phyloP scores from a whole-genome alignment of 208 protist genomes.

The Perkinsela sp. region DNA sequence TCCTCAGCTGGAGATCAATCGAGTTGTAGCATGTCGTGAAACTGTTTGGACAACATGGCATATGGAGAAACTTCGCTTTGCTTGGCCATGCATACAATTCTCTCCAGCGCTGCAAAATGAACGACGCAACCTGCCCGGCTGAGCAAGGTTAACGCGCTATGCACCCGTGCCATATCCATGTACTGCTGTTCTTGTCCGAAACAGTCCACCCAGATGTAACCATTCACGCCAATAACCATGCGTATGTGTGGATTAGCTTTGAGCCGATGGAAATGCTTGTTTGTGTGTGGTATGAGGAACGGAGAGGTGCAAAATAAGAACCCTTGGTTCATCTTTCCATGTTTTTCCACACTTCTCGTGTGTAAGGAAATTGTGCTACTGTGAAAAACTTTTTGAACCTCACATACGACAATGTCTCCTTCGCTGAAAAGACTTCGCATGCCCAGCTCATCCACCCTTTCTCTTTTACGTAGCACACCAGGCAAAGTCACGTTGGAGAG shows the following conservation, averaged over 20 bases:
- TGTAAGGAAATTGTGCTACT: constrained; percentile 73
- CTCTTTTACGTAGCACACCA: constrained; percentile 69
- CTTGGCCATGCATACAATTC: neutral
- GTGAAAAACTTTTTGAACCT: constrained; percentile 73
- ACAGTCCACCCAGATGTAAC: constrained; percentile 32
- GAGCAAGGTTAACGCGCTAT: neutral
- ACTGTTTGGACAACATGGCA: neutral
- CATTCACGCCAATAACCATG: constrained; percentile 46
- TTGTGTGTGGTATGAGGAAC: constrained; percentile 27
- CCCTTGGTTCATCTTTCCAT: constrained; percentile 28
- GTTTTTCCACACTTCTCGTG: constrained; percentile 53
- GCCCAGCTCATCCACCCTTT: constrained; percentile 61
- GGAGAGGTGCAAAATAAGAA: constrained; percentile 22
- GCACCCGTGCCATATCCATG: neutral
- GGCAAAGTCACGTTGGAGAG: constrained; percentile 87
- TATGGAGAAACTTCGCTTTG: neutral
- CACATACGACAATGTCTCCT: constrained; percentile 68
- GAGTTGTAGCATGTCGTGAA: no score
- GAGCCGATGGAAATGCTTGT: constrained; percentile 38
- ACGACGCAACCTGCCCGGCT: neutral
- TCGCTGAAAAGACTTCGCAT: constrained; percentile 84
- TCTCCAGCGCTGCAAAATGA: neutral
- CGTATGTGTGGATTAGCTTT: constrained; percentile 6
- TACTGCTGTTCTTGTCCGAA: neutral
- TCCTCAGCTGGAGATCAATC: no score